These are phyloP conservation scores for Eucalyptus cloeziana DNA, from an alignment of 345 rosid species.

Conservation along the genomic window DNA sequence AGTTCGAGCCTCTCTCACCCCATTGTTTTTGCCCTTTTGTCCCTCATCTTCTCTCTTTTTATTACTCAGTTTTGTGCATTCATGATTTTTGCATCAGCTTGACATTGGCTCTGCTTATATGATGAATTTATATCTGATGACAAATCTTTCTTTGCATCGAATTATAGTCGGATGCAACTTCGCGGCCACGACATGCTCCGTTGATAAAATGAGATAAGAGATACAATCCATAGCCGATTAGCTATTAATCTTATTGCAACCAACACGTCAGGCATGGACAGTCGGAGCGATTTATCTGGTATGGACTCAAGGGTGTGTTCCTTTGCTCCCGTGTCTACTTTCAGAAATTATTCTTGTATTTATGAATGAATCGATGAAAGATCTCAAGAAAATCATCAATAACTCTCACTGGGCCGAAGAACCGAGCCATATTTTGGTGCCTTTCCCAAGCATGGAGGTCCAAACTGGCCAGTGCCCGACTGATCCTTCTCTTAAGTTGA, in stretches of 20 bases:
- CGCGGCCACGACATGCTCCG: fast-evolving
- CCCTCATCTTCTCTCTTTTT: not conserved
- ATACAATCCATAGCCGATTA: fast-evolving
- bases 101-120: not conserved
- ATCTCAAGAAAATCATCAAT: not conserved
- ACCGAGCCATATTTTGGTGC: not conserved
- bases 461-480: fast-evolving
- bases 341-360: not conserved
- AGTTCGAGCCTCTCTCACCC: constrained; percentile 94
- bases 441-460: not conserved
- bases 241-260: not conserved
- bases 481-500: fast-evolving
- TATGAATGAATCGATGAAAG: not conserved
- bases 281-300: fast-evolving
- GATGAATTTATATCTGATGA: not conserved
- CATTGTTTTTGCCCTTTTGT: not conserved
- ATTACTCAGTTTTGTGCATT: not conserved
- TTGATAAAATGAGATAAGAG: not conserved
- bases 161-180: not conserved
- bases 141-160: not conserved
- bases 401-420: not conserved
- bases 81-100: not conserved
- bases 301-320: not conserved
- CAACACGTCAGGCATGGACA: fast-evolving
- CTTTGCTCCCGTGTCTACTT: not conserved